Percentiles rank a stretch among this genome's conserved stretches.
These are phyloP conservation scores for Didymosphaeria variabile DNA, from an alignment of 2,329 filamentous ascomycete genomes.

Conservation along the genomic window DNA sequence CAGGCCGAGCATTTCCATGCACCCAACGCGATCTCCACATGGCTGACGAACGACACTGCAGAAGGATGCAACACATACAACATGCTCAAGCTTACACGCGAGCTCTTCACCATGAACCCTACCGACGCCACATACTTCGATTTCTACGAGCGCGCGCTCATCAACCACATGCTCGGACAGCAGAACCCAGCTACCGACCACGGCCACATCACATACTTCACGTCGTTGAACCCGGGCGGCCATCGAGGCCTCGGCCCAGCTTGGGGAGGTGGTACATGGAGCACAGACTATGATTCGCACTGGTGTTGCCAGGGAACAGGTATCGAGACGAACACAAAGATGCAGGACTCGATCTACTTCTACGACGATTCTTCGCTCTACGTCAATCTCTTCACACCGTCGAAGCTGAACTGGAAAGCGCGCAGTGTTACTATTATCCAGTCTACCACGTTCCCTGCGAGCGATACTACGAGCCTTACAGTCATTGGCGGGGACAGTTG, in stretches of 20 bases:
- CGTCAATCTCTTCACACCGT: slow-evolving; percentile 62
- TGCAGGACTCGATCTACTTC: slow-evolving; percentile 64
- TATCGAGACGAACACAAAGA: slow-evolving; percentile 63
- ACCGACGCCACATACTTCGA: slow-evolving; percentile 59
- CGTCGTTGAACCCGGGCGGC: slow-evolving; percentile 59
- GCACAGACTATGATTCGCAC: slow-evolving; percentile 62
- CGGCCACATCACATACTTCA: slow-evolving; percentile 65
- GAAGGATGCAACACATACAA: slow-evolving; percentile 66
- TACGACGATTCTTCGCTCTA: slow-evolving; percentile 55
- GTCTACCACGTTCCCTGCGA: slow-evolving; percentile 54
- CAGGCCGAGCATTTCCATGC: slow-evolving; percentile 62
- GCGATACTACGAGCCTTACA: slow-evolving; percentile 52
- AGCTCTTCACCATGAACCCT: slow-evolving; percentile 59
- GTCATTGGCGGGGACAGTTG: slow-evolving; percentile 47
- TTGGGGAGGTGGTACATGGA: slow-evolving; percentile 63
- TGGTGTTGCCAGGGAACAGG: slow-evolving; percentile 65
- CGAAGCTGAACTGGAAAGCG: slow-evolving; percentile 56
- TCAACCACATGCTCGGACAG: slow-evolving; percentile 62
- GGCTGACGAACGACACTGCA: slow-evolving; percentile 57
- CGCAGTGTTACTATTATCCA: slow-evolving; percentile 55
- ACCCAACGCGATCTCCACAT: slow-evolving; percentile 57
- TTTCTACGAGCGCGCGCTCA: slow-evolving; percentile 61
- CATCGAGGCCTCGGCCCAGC: slow-evolving; percentile 61
- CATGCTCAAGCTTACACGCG: slow-evolving; percentile 65
- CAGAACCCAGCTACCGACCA: slow-evolving; percentile 57